Evolutionary conservation across 2,329 filamentous ascomycete genomes (phyloP), one percentile per base, ranked within the genome.

Genomic region (Penicillium rolfsii): DNA sequence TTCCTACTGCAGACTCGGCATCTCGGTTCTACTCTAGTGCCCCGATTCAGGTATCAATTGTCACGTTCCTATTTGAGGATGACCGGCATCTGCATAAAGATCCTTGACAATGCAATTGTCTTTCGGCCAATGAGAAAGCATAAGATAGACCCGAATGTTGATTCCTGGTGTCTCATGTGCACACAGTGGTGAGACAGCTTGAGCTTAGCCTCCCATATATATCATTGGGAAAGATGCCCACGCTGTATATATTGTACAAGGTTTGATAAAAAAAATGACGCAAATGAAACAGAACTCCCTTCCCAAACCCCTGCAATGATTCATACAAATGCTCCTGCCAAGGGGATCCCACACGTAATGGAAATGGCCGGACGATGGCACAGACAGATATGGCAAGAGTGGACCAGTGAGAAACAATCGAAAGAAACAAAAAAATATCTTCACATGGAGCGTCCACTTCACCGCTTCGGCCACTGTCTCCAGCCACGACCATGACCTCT

Each of bases 401-500:
- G 52, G 54, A 55, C 28, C 52, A 62, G 58, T 41, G 49, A 38
- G 56, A 28, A 53, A 58, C 56, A 58, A 61, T 45, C 60, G 59
- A 63, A 64, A 59, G 58, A 57, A 65, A 66, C 55, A 59, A 56
- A 55, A 55, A 65, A 58, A 54, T 38, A 62, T 46, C 36, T 41
- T 38, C 19, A 41, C 38, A 16, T 5, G 43, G 52, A 54, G 9
- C 52, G 14, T 7, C 41, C 49, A 14, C 12, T 71, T 75, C 71
- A 78, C 71, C 73, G 69, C 76, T 83, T 89, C 67, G 89, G 89
- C 84, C 86, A 91, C 75, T 90, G 88, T 81, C 88, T 90, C 88
- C 88, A 91, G 48, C 88, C 87, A 74, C 87, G 81, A 70, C 89
- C 89, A 76, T 91, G 89, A 66, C 89, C 89, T 80, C 82, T 83